Base-by-base conservation (phyloP, 2,329 filamentous ascomycete species). In the Ilyonectria robusta region DNA sequence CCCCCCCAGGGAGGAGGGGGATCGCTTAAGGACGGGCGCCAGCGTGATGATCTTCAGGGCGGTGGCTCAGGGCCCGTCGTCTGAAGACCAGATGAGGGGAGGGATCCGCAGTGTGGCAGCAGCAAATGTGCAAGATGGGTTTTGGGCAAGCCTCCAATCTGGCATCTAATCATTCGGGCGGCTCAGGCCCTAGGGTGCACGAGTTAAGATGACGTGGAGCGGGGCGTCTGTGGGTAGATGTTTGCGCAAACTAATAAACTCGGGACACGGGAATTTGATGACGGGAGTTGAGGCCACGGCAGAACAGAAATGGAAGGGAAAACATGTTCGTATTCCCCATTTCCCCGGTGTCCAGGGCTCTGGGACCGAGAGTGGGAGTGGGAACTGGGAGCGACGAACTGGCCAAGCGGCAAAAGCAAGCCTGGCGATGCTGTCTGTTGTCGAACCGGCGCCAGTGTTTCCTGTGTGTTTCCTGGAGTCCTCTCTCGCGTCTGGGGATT, bases 361-460 rank as follows among this genome's bases (percentile, higher is more conserved):
- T 19, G 62, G 44, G 19, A 29, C 17, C 35, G 40, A 17, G 8
- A 42, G 15, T 42, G 40, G 40, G 40, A 40, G 37, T 40, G 37
- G 10, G 37, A 40, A 29, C 46, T 17, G 33, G 37, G 42, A 57
- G n/a, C 26, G 53, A 59, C 53, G 64, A 61, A 54, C 42, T 59
- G 47, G 51, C 29, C 44, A 53, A 44, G 62, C 66, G 58, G 57
- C 60, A 65, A 51, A 70, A 60, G 66, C 59, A 63, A 54, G 68
- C 42, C 53, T 50, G 37, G 10, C 37, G 37, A 40, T 40, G 37
- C 17, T 19, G 40, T 44, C 35, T 65, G 47, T 55, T 48, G 23
- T 51, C 69, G 70, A 54, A 48, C 59, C 44, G 37, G 47, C 55
- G 56, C 59, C 67, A 67, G 59, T 64, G 67, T 71, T 71, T 71